phyloP scores from a whole-genome alignment of 805 yeast genomes.

The Schwanniomyces occidentalis region DNA sequence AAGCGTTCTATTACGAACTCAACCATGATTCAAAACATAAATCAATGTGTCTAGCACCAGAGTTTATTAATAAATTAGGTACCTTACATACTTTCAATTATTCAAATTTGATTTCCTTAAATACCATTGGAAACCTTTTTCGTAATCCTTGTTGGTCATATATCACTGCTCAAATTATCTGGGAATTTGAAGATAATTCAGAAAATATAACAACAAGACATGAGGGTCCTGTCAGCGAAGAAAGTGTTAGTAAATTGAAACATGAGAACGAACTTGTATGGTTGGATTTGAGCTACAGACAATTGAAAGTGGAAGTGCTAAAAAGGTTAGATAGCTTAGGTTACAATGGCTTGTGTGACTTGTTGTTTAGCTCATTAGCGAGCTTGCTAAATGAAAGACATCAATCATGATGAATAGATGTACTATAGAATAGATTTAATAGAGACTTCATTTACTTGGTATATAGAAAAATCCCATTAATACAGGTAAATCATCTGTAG shows the following conservation, averaged over 20 bases:
- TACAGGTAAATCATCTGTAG: too few species aligned
- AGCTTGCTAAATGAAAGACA: constrained; percentile 35
- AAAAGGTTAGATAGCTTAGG: constrained; percentile 43
- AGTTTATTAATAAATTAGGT: constrained; percentile 30
- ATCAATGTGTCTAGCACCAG: constrained; percentile 38
- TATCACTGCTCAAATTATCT: constrained; percentile 42
- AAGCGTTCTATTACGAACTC: constrained; percentile 41
- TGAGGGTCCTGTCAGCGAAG: constrained; percentile 54
- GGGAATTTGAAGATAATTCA: constrained; percentile 47
- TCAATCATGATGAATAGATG: too few species aligned
- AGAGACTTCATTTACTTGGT: too few species aligned
- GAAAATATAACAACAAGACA: constrained; percentile 36
- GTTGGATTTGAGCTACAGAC: constrained; percentile 44
- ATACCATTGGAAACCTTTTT: constrained; percentile 43
- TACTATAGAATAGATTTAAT: too few species aligned
- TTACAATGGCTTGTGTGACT: constrained; percentile 48
- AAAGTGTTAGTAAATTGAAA: constrained; percentile 34
- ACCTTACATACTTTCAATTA: constrained; percentile 30
- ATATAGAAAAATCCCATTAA: too few species aligned
- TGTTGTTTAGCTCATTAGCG: constrained; percentile 55
- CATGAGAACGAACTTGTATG: constrained; percentile 31
- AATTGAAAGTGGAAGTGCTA: constrained; percentile 46
- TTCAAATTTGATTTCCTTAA: constrained; percentile 27
- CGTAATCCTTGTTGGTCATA: constrained; percentile 53
- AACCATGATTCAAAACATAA: constrained; percentile 28